Evolutionary conservation across 75 land plant species (phyloP).

Genomic region (Sequoiadendron giganteum): DNA sequence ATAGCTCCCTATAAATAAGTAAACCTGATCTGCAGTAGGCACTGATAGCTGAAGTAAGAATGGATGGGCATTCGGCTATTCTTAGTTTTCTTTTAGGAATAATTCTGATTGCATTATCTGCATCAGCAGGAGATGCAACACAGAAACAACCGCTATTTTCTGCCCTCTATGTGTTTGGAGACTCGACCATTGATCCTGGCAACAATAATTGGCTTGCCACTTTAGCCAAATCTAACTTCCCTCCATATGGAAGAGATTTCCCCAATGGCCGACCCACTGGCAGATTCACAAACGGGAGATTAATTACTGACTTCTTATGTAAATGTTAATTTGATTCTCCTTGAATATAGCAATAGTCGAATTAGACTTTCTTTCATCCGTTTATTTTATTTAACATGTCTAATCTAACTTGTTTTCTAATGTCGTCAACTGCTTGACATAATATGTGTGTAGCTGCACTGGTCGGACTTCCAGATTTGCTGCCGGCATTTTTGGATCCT

Average conservation of each 20-base stretch:
- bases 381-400: neutral
- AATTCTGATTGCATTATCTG: no score
- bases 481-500: neutral
- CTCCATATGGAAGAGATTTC: constrained; percentile 35
- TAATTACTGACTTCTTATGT: neutral
- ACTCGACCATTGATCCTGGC: constrained; percentile 28
- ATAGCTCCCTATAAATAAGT: no score
- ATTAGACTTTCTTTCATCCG: neutral
- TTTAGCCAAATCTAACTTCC: constrained; percentile 11
- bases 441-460: neutral
- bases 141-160: neutral
- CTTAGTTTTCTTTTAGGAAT: neutral
- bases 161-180: constrained; percentile 19
- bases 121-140: no score
- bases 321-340: neutral
- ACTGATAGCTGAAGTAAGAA: neutral
- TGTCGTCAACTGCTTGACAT: neutral
- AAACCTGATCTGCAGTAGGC: neutral
- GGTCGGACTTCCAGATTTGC: neutral
- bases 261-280: constrained; percentile 7
- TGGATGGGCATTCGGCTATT: neutral
- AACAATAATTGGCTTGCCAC: constrained; percentile 11
- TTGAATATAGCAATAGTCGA: neutral
- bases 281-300: constrained; percentile 22
- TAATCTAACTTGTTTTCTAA: neutral